phyloP scores from a whole-genome alignment of 108 stramenopile species.

The Mediolabrus comicus region DNA sequence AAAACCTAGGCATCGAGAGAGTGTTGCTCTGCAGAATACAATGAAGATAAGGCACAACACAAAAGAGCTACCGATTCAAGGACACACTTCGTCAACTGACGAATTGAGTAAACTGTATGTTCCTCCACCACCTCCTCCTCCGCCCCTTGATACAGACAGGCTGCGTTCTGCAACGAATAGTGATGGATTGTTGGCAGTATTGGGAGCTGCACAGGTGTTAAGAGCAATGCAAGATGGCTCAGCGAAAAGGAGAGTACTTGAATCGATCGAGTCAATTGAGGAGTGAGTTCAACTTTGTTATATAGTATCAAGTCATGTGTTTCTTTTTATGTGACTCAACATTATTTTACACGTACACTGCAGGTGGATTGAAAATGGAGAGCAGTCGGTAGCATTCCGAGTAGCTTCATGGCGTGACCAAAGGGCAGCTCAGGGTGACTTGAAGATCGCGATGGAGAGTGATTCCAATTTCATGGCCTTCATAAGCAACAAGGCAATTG shows the following conservation, averaged over 20 bases:
- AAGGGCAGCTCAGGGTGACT: constrained; percentile 84
- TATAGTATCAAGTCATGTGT: neutral
- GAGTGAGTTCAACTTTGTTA: constrained; percentile 52
- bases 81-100: neutral
- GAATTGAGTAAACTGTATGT: constrained; percentile 24
- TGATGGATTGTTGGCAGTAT: constrained; percentile 82
- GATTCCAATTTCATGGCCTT: constrained; percentile 86
- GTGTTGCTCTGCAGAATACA: neutral
- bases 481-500: constrained; percentile 84
- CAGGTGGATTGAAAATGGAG: constrained; percentile 81
- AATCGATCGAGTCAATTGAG: constrained; percentile 75
- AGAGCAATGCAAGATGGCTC: constrained; percentile 84
- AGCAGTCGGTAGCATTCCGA: constrained; percentile 88
- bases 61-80: neutral
- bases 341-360: neutral
- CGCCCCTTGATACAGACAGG: constrained; percentile 89
- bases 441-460: constrained; percentile 80
- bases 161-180: constrained; percentile 85
- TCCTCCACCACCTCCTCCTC: constrained; percentile 71
- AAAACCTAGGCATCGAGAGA: constrained; percentile 6
- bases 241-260: constrained; percentile 66
- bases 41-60: neutral
- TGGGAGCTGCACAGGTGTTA: constrained; percentile 84
- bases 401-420: constrained; percentile 87
- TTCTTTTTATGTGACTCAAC: neutral